Conservation (phyloP, 306 rosid species). For the Mimosa bimucronata region DNA sequence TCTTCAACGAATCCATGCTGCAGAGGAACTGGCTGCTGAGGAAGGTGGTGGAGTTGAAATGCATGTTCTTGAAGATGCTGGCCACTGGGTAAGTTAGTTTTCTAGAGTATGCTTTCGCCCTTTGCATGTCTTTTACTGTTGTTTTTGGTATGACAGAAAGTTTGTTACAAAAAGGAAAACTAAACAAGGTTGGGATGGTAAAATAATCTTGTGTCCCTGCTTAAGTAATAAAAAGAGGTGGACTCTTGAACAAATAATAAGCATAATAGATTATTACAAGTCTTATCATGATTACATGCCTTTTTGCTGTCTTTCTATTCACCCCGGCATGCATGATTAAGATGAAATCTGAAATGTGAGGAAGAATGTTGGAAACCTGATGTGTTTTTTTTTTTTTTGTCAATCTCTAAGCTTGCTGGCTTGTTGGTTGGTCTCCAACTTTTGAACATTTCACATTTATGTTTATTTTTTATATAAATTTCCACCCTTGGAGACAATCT, state of each 20-base stretch:
- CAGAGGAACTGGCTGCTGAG: slow-evolving; percentile 85
- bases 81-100: slow-evolving; percentile 80
- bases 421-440: background rate
- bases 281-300: background rate
- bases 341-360: background rate
- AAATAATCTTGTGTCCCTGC: background rate
- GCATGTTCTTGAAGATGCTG: slow-evolving; percentile 99
- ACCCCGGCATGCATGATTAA: background rate
- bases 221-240: background rate
- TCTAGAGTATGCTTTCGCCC: background rate
- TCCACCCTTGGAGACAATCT: background rate
- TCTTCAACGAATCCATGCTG: slow-evolving; percentile 87
- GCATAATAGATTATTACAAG: background rate
- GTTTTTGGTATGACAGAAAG: background rate
- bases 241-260: background rate
- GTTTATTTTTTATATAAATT: background rate
- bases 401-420: background rate
- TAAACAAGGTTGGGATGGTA: background rate
- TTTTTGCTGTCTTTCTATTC: background rate
- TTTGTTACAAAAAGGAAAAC: background rate
- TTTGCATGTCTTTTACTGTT: slow-evolving; percentile 9
- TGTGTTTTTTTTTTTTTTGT: background rate
- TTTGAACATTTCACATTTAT: background rate
- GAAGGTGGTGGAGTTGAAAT: slow-evolving; percentile 99
- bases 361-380: background rate